Base-by-base conservation (phyloP, 73 alveolate genomes). In the Paramecium biaurelia region DNA sequence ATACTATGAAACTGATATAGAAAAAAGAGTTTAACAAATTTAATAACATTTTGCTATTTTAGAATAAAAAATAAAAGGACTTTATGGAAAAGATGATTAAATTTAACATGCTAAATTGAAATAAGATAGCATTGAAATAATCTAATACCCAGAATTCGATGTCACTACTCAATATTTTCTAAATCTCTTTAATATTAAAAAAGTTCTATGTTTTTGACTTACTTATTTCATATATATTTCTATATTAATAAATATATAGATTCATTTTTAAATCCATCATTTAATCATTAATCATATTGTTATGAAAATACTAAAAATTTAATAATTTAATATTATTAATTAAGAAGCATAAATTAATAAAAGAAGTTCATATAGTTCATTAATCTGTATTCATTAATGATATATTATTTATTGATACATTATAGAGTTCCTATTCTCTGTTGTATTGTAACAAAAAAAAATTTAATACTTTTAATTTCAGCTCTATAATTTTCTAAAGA, bases 151-250 rank as follows among this genome's bases (percentile, higher is more conserved):
- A 63, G 84, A 63, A 30, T 32, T 30, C 20, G 45, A 32, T 63
- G 26, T 63, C 12, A 32, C 84, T 32, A 30, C 84, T 32, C 49
- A 63, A 63, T 63, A 63, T 32, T 63, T 63, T 26, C 24, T 63
- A 23, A 63, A 63, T 63, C 84, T 63, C 84, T 63, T 63, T 32
- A 63, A 63, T 30, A 63, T 63, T n/a, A 63, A 63, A 26, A 63
- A 63, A 32, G 45, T 63, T 63, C 30, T 63, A 11, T 63, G 45
- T 63, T 63, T 63, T 63, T 63, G 84, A 63, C 32, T 53, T 53
- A 53, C 68, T 53, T 53, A 53, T 53, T 53, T 53, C 68, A 18
- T 53, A 49, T 49, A 49, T 49, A 12, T 5, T 1, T 35, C 42
- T 35, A 35, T 5, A 35, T 35, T 2, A 9, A 35, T 35, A 35